A percentile compares a stretch with the other conserved stretches of the same genome.
phyloP scores from a whole-genome alignment of 148 eudicot genomes.

The Rhododendron griersonianum region DNA sequence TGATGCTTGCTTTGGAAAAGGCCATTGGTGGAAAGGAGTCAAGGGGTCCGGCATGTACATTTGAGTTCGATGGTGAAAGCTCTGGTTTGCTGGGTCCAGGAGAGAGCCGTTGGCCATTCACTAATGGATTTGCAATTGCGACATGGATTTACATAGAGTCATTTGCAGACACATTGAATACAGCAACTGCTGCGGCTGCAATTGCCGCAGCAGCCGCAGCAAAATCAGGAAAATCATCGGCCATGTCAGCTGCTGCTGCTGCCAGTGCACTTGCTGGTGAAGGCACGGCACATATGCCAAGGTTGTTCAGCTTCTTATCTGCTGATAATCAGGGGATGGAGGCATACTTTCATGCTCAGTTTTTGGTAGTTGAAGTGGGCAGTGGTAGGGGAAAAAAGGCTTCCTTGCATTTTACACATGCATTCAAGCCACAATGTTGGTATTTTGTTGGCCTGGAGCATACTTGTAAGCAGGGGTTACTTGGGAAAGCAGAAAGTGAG shows the following conservation, averaged over 20 bases:
- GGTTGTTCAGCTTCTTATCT: constrained; percentile 91
- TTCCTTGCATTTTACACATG: constrained; percentile 95
- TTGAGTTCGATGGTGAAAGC: constrained; percentile 99
- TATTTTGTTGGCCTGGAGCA: constrained; percentile 96
- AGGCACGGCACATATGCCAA: constrained; percentile 98
- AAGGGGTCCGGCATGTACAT: constrained; percentile 84
- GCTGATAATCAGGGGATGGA: constrained; percentile 97
- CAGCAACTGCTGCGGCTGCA: constrained; percentile 99
- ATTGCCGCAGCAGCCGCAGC: constrained; percentile 98
- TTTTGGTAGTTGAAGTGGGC: constrained; percentile 94
- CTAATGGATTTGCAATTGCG: constrained; percentile 93
- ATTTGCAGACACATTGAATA: constrained; percentile 89
- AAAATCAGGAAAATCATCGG: constrained; percentile 90
- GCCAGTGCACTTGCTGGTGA: constrained; percentile 99
- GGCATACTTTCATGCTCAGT: constrained; percentile 98
- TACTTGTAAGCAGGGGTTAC: constrained; percentile 78
- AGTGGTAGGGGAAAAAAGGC: constrained; percentile 92
- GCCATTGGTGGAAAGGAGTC: constrained; percentile 93
- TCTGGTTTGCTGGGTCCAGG: constrained; percentile 99
- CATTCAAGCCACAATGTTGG: constrained; percentile 99
- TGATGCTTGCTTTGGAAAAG: constrained; percentile 82
- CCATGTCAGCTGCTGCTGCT: constrained; percentile 99
- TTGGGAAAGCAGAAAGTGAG: constrained; percentile 95
- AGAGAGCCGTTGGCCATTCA: constrained; percentile 94
- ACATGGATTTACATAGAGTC: constrained; percentile 98